Evolutionary conservation across 2,329 filamentous ascomycete genomes (phyloP).

Genomic region (Phyllosticta capitalensis): DNA sequence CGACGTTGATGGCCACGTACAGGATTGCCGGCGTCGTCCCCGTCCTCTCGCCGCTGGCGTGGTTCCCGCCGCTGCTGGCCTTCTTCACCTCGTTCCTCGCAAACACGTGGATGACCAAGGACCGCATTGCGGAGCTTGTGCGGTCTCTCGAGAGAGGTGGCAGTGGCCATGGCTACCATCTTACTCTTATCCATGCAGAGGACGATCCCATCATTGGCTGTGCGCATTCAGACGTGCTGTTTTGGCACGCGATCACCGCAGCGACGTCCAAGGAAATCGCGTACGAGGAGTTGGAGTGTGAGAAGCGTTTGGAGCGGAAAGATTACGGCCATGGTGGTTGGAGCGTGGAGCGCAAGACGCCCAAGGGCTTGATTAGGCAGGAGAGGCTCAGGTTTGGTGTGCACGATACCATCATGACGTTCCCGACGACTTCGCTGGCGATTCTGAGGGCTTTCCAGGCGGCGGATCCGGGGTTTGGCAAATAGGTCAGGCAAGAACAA

Average conservation of each 20-base stretch:
- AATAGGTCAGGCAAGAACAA: background rate
- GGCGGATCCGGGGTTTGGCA: background rate
- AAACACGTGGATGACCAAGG: conserved; percentile 44
- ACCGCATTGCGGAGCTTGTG: conserved; percentile 39
- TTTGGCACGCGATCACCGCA: conserved; percentile 48
- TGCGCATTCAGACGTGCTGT: conserved; percentile 41
- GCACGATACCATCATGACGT: conserved; percentile 51
- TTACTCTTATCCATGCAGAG: conserved; percentile 43
- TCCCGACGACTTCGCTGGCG: conserved; percentile 45
- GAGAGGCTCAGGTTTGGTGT: conserved; percentile 47
- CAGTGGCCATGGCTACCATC: conserved; percentile 33
- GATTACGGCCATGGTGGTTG: conserved; percentile 42
- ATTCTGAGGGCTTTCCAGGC: conserved; percentile 39
- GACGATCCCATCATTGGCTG: conserved; percentile 45
- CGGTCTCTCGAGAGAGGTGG: conserved; percentile 18
- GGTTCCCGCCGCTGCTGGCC: conserved; percentile 31
- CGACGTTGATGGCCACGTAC: conserved; percentile 47
- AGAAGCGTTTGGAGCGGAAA: conserved; percentile 31
- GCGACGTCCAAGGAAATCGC: conserved; percentile 27
- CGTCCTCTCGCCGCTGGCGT: conserved; percentile 42
- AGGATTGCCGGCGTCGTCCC: conserved; percentile 47
- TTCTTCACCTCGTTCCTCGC: conserved; percentile 40
- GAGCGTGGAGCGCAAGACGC: conserved; percentile 38
- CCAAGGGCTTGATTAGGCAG: conserved; percentile 42
- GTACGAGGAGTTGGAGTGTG: conserved; percentile 37